A percentile compares a stretch with the other conserved stretches of the same genome.
These are phyloP conservation scores for Camelina neglecta DNA, from an alignment of 345 rosid genomes.

Conservation along the genomic window DNA sequence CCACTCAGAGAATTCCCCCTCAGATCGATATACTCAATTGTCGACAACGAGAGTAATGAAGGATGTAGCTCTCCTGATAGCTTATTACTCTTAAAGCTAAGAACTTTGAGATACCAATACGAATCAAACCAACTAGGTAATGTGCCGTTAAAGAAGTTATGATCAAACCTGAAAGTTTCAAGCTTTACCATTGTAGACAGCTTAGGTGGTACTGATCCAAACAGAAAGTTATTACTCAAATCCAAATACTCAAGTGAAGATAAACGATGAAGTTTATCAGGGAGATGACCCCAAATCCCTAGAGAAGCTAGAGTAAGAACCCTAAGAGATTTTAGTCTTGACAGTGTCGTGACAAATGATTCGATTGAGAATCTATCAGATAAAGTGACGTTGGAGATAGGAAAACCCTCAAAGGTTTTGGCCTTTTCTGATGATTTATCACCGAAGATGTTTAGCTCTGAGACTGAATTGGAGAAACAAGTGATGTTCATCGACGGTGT, in stretches of 20 bases:
- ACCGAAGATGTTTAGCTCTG: slow-evolving; percentile 62
- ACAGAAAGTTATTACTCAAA: slow-evolving; percentile 68
- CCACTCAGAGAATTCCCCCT: slow-evolving; percentile 62
- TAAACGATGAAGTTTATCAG: slow-evolving; percentile 71
- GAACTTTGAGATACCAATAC: slow-evolving; percentile 53
- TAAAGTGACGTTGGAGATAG: slow-evolving; percentile 54
- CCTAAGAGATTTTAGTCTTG: slow-evolving; percentile 61
- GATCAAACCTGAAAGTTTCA: slow-evolving; percentile 56
- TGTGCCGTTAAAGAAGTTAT: slow-evolving; percentile 69
- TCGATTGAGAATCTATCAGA: slow-evolving; percentile 69
- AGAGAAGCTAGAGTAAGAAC: slow-evolving; percentile 64
- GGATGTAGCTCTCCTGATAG: slow-evolving; percentile 57
- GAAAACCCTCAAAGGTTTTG: slow-evolving; percentile 52
- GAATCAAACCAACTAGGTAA: slow-evolving; percentile 62
- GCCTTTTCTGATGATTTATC: slow-evolving; percentile 49
- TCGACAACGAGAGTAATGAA: slow-evolving; percentile 57
- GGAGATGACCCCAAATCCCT: slow-evolving; percentile 83
- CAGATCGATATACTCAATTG: slow-evolving; percentile 61
- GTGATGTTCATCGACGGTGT: slow-evolving; percentile 59
- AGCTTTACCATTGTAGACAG: slow-evolving; percentile 66
- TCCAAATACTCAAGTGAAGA: slow-evolving; percentile 68
- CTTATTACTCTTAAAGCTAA: slow-evolving; percentile 59
- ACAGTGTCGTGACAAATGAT: slow-evolving; percentile 66
- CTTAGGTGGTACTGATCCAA: slow-evolving; percentile 70
- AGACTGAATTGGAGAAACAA: slow-evolving; percentile 58